Base-by-base conservation (phyloP, 2,329 filamentous ascomycete species). In the Lasiodiplodia gonubiensis region DNA sequence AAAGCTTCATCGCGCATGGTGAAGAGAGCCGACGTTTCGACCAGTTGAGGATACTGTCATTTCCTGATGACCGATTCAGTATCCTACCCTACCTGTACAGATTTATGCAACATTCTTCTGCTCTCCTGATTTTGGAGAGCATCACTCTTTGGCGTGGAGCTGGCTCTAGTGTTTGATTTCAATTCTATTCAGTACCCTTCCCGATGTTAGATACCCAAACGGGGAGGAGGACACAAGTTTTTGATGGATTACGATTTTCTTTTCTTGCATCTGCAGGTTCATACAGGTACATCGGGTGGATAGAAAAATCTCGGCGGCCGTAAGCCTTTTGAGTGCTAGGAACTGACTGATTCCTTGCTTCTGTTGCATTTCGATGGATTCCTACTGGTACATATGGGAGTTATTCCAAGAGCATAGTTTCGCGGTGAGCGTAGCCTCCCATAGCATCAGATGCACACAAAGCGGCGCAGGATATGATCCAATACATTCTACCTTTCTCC, bases 61-160 rank as follows among this genome's bases (percentile, higher is more conserved):
- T 61, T 61, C 55, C 57, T 61, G 27, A 39, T 25, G 30, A 61
- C 35, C 37, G 25, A 33, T 27, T 16, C 30, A 33, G 57, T 49
- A 61, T 61, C 57, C 27, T 61, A 61, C 39, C 37, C 35, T 37
- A 25, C 39, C 33, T 61, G 57, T 61, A 61, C 57, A 61, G 57
- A 48, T 61, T 61, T 61, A 61, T 61, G 39, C 37, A 61, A 25
- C 57, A 61, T 61, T 61, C 39, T 48, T 61, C 39, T 61, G 57
- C 57, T 25, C 39, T 25, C 39, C 18, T 18, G 10, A 8, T 48
- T 61, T 42, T 25, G 39, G 57, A 27, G 57, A 48, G 57, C 57
- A 61, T 61, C 57, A 61, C 39, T 61, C 57, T 61, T 61, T 59
- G 37, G 55, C 21, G 18, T 33, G 57, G 57, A 61, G 57, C 57